Percentiles rank a stretch among this genome's conserved stretches.
These are phyloP conservation scores for Entamoeba nuttalli DNA, from an alignment of 208 protist genomes.

Conservation along the genomic window DNA sequence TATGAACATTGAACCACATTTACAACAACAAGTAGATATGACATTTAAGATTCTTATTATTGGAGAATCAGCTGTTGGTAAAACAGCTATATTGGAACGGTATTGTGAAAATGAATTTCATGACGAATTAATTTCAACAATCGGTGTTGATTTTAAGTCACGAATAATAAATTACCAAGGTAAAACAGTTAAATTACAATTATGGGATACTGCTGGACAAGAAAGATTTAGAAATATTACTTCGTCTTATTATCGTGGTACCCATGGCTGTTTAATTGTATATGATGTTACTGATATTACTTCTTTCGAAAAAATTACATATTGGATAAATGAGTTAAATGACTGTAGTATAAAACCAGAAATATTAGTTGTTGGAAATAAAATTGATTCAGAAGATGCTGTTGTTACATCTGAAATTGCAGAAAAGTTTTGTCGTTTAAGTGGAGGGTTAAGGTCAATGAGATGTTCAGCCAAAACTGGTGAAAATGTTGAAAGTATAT, in stretches of 20 bases:
- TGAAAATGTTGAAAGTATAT: not conserved
- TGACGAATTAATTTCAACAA: not conserved
- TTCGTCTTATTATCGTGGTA: conserved; percentile 19
- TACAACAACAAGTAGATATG: not conserved
- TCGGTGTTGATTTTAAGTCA: not conserved
- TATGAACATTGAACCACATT: not conserved
- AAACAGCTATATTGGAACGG: not conserved
- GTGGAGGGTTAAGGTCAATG: not conserved
- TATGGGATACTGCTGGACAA: conserved; percentile 9
- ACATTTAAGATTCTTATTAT: not conserved
- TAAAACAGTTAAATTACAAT: not conserved
- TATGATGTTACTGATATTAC: not conserved
- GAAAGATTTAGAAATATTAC: conserved; percentile 15
- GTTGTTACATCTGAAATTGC: not conserved
- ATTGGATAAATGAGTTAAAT: not conserved
- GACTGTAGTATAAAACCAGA: not conserved
- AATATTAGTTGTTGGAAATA: not conserved
- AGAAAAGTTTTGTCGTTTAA: not conserved
- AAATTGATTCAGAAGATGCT: not conserved
- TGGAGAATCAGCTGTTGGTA: not conserved
- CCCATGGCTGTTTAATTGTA: not conserved
- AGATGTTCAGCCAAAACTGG: not conserved
- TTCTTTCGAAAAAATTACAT: conserved; percentile 9
- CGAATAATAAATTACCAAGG: not conserved
- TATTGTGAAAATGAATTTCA: not conserved